Evolutionary conservation across 129 eudicot genomes (phyloP), one percentile per base, ranked within the genome.

Genomic region (Gnaphalium uliginosum): DNA sequence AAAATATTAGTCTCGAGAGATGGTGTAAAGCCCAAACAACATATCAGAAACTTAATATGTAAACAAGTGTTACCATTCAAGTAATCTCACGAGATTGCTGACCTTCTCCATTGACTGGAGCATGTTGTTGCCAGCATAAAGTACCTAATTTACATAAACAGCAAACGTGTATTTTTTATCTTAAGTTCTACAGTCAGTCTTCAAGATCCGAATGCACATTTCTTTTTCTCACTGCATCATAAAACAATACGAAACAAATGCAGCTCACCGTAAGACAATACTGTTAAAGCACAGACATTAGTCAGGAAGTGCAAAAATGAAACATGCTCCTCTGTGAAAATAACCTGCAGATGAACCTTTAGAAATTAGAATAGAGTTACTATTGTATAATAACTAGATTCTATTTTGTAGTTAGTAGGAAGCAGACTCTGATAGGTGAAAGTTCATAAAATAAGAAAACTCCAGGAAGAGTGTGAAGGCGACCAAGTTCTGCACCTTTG

Each of bases 61-160:
- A 70, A 59, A 41, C 11, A 37, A 54, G 78, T 22, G 33, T 75
- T 82, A 90, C 98, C 97, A 81, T 94, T 94, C 79, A 94, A 79
- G 73, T 73, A 94, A 83, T 58, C 83, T 87, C 61, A 80, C 84
- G 70, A 94, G 87, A 68, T 78, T 82, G 65, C 75, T 82, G 76
- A 94, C 86, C 85, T 89, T 93, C 25, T 89, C 96, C 89, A 94
- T 83, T n/a, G 98, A 90, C 60, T 76, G 93, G 56, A 94, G 84
- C 89, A 83, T 84, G 83, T 94, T 90, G 81, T 83, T 94, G 33
- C 97, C 97, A 76, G 96, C 98, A 82, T 94, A 90, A 32, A 94
- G 79, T 77, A 94, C 98, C 98, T 94, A n/a, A 30, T 75, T 29
- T 53, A 69, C n/a, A 77, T 0, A 61, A 67, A 62, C 9, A 76